phyloP scores from a whole-genome alignment of 345 rosid genomes.

The Cardamine occulta region DNA sequence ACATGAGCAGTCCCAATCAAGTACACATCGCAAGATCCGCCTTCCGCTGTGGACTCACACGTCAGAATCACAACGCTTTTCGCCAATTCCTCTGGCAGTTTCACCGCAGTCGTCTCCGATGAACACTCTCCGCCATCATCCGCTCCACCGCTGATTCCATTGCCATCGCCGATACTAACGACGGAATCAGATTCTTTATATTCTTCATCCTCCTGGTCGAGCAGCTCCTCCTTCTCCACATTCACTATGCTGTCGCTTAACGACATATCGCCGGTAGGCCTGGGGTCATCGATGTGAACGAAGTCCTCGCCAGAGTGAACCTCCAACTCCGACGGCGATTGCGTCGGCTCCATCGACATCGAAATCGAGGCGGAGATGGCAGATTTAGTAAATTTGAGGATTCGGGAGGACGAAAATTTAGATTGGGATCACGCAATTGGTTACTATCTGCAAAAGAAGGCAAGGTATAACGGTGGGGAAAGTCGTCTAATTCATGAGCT shows the following conservation, averaged over 20 bases:
- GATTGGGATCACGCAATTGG: slow-evolving; percentile 40
- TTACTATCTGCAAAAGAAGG: not conserved
- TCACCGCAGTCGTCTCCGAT: slow-evolving; percentile 45
- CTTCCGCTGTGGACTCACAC: slow-evolving; percentile 73
- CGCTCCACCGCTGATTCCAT: slow-evolving; percentile 7
- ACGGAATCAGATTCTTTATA: slow-evolving; percentile 36
- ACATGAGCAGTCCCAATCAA: slow-evolving; percentile 95
- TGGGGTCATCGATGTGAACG: slow-evolving; percentile 76
- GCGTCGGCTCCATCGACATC: slow-evolving; percentile 54
- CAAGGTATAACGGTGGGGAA: slow-evolving; percentile 30
- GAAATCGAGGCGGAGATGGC: slow-evolving; percentile 8
- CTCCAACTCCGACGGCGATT: slow-evolving; percentile 48
- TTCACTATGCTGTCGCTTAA: slow-evolving; percentile 81
- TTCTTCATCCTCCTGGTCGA: slow-evolving; percentile 26
- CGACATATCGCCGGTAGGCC: slow-evolving; percentile 47
- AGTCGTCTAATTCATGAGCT: slow-evolving; percentile 20
- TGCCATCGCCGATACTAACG: slow-evolving; percentile 19
- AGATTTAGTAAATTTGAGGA: slow-evolving; percentile 30
- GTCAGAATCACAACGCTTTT: slow-evolving; percentile 67
- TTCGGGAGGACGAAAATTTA: not conserved
- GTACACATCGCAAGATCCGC: slow-evolving; percentile 82
- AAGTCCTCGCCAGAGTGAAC: slow-evolving; percentile 60
- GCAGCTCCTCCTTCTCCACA: slow-evolving; percentile 56
- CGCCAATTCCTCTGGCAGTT: slow-evolving; percentile 73
- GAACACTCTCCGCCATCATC: slow-evolving; percentile 32